Evolutionary conservation across 2,329 filamentous ascomycete species (phyloP), one percentile per base, ranked within the genome.

Genomic region (Fusarium gaditjirri): DNA sequence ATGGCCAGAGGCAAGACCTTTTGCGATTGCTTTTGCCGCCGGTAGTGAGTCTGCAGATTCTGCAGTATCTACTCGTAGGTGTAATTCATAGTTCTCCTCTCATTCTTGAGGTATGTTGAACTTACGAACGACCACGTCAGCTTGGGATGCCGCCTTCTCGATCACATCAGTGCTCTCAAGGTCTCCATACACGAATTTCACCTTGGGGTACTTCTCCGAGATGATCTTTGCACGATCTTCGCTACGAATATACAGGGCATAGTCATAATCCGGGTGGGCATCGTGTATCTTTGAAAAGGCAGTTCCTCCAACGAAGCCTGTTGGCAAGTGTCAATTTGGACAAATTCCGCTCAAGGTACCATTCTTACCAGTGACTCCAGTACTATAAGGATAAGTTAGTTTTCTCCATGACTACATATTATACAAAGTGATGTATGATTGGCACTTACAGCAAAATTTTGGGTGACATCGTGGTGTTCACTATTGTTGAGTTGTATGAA

Each of bases 281-380:
- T 81, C 75, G 59, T 80, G 73, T 11, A 89, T 76, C 19, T 79
- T 76, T 53, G 85, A 81, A 41, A 89, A 82, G 10, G 83, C 82
- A 39, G 86, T 83, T 11, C 87, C 87, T 44, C 87, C 87, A 60
- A 89, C 83, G 74, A 86, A 89, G 65, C 87, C 87, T 79, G 13
- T 8, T 17, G 23, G 21, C 6, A 61, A 62, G 10, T 56, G 47
- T 74, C 13, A 68, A 35, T 42, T 25, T 42, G 23, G 9, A 16
- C 8, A 25, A 6, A 14, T 11, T 12, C 13, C 7, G 4, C 14
- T 17, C 4, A 6, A 8, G 3, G 3, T 21, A 17, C 5, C 0
- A 49, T 33, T n/a, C 23, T 65, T 79, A 84, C 84, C 83, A 53
- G 84, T 85, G 23, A 79, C 82, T n/a, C 84, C 84, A 39, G 84